Evolutionary conservation across 78 protist genomes (phyloP).

Genomic region (Guillardia theta): DNA sequence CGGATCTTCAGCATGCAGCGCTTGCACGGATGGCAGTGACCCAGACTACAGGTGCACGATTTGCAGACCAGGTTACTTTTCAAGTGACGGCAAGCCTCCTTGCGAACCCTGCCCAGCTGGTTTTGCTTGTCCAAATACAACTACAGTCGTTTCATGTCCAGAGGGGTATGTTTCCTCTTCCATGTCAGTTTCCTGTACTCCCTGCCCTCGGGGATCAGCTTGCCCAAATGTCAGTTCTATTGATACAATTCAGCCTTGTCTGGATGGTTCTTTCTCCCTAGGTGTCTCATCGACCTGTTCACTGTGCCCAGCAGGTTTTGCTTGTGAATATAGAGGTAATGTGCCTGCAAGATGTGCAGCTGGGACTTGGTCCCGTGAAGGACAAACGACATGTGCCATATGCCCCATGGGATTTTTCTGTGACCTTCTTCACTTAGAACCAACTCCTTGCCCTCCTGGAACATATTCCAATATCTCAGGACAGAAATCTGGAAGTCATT

Average conservation of each 20-base stretch:
- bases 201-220: not conserved
- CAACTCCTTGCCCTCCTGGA: slow-evolving; percentile 41
- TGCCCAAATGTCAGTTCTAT: not conserved
- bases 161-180: not conserved
- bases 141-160: not conserved
- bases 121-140: not conserved
- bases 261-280: not conserved
- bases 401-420: slow-evolving; percentile 69
- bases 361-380: not conserved
- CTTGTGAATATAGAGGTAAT: not conserved
- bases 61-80: not conserved
- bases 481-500: not conserved
- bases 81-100: not conserved
- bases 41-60: not conserved
- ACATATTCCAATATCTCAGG: not conserved
- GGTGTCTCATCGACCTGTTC: not conserved
- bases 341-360: not conserved
- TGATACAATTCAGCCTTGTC: not conserved
- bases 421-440: not conserved
- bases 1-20: not conserved
- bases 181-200: not conserved
- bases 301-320: not conserved
- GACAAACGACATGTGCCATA: not conserved
- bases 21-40: not conserved
- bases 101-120: not conserved